Conservation (phyloP, 768 basidiomycete genomes). For the Lactarius hatsudake region DNA sequence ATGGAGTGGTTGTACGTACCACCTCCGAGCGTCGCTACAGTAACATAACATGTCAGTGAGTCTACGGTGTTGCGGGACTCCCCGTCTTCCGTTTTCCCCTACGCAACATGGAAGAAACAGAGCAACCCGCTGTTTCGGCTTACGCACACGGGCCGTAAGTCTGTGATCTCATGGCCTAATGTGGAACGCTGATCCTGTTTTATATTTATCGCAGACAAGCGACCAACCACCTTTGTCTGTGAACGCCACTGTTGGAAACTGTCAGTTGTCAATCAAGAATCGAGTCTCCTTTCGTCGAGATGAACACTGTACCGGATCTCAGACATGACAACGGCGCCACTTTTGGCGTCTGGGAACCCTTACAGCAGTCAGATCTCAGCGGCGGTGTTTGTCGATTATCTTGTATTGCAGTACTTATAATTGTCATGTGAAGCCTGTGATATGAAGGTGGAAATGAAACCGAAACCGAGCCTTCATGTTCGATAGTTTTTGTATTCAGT, state of each 20-base stretch:
- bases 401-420: neutral
- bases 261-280: no score
- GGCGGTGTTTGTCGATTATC: neutral
- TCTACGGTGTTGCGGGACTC: neutral
- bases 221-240: no score
- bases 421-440: neutral
- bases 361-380: neutral
- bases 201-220: no score
- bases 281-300: no score
- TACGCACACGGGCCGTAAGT: neutral
- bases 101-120: neutral
- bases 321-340: neutral
- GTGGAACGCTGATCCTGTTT: no score
- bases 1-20: neutral
- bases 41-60: neutral
- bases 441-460: neutral
- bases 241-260: no score
- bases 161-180: no score
- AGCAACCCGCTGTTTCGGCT: neutral
- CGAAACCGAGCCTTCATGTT: neutral
- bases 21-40: neutral
- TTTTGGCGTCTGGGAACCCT: neutral
- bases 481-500: neutral
- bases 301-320: neutral
- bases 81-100: neutral